Base-by-base conservation (phyloP, 441 rosid species). In the Arabidopsis lyrata region DNA sequence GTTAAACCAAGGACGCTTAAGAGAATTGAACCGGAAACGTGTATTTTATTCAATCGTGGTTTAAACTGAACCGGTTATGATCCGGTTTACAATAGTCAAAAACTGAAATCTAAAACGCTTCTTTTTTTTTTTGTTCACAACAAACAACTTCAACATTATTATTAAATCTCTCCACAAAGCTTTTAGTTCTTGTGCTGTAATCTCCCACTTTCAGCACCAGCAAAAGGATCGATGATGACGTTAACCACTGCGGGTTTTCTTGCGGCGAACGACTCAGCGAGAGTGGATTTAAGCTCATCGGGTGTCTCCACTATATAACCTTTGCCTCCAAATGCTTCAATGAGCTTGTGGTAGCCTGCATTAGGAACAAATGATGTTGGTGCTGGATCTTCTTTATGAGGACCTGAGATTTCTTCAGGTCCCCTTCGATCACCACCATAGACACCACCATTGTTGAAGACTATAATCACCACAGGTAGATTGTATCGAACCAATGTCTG, bases 141-240 rank as follows among this genome's bases (percentile, higher is more conserved):
- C 15, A 42, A 69, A 31, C 15, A 42, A 8, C n/a, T 47, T 36
- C 11, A 50, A 67, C 56, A 44, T 34, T 31, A 18, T 72, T 63
- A 6, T 29, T 29, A 29, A 29, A 29, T 48, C 27, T 29, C 47
- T 41, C 38, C 50, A 29, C 36, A 42, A 70, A 64, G 68, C 68
- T 66, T 81, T 85, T 75, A 95, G 87, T 90, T 95, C 86, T 92
- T 95, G 84, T 91, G 98, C 60, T 92, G 97, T 78, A 95, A 39
- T 80, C 97, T 88, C 50, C 99, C 97, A 69, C 97, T 92, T 82
- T 90, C 99, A 0, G 99, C 83, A 73, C 99, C 99, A 1, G 99
- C 97, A 70, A 74, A 95, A 35, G 97, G 99, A 81, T 95, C 97
- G 0, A 95, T 72, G 9, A 68, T 84, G 11, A 95, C 95, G 39